Conservation (phyloP, 495 filamentous ascomycete species). For the Penicillium flavigenum region DNA sequence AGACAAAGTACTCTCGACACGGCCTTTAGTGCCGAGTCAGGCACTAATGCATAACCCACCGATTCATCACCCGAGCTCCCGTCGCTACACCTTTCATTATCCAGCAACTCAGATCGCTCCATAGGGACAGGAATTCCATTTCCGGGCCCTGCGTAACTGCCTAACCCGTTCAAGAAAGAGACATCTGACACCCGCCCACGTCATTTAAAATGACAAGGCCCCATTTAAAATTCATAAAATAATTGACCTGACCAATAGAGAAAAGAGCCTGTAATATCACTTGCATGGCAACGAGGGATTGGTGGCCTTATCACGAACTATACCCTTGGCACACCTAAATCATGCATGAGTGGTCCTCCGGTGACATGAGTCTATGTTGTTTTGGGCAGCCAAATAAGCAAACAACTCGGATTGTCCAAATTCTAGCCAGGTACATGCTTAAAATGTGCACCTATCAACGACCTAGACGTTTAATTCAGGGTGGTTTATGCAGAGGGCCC, state of each 20-base stretch:
- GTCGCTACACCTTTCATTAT: neutral
- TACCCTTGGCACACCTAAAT: neutral
- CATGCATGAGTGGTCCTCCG: neutral
- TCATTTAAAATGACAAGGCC: neutral
- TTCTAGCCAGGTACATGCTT: neutral
- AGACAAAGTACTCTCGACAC: slow-evolving; percentile 1
- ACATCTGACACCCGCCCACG: neutral
- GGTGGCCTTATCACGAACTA: slow-evolving; percentile 7
- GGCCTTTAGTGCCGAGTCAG: neutral
- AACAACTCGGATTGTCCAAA: neutral
- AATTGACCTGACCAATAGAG: neutral
- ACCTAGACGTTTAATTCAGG: neutral
- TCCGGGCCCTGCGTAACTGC: neutral
- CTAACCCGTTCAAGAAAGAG: slow-evolving; percentile 3
- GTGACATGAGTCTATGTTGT: neutral
- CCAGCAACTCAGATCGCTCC: neutral
- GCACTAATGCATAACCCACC: neutral
- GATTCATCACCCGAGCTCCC: neutral
- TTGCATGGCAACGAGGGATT: neutral
- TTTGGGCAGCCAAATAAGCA: neutral
- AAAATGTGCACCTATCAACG: neutral
- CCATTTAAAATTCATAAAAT: neutral
- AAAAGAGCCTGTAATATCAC: neutral
- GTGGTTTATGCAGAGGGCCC: neutral
- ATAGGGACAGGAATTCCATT: neutral